phyloP scores from a whole-genome alignment of 2,329 filamentous ascomycete species.

The Juglanconis juglandina region DNA sequence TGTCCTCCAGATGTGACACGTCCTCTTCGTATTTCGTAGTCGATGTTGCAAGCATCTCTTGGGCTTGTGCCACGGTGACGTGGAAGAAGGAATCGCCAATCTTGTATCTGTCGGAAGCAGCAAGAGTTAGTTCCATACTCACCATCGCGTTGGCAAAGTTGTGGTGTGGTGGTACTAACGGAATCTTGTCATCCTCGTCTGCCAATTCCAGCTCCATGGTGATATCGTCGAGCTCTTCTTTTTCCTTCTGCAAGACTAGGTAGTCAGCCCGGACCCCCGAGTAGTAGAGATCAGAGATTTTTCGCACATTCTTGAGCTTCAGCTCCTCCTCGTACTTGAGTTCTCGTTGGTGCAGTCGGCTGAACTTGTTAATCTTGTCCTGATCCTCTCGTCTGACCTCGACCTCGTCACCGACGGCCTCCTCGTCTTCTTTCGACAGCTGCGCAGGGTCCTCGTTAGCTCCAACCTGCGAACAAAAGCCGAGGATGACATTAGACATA shows the following conservation, averaged over 20 bases:
- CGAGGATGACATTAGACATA: slow-evolving; percentile 29
- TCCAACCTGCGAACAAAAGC: rapidly evolving
- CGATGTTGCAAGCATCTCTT: slow-evolving; percentile 74
- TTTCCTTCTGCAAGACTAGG: slow-evolving; percentile 72
- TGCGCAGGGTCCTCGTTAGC: slow-evolving; percentile 35
- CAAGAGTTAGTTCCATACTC: neutral
- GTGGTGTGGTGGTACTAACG: slow-evolving; percentile 54
- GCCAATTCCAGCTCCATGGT: slow-evolving; percentile 87
- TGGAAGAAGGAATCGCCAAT: slow-evolving; percentile 95
- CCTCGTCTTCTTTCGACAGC: slow-evolving; percentile 94
- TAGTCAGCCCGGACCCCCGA: slow-evolving; percentile 6
- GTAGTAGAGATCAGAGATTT: neutral
- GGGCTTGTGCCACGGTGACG: slow-evolving; percentile 77
- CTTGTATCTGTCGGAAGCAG: slow-evolving; percentile 70
- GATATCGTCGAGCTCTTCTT: slow-evolving; percentile 94
- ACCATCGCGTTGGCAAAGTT: neutral
- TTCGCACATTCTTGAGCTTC: slow-evolving; percentile 70
- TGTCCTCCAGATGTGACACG: slow-evolving; percentile 72
- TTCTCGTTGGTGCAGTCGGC: slow-evolving; percentile 85
- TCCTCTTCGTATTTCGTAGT: slow-evolving; percentile 73
- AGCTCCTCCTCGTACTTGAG: slow-evolving; percentile 75
- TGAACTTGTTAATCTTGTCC: slow-evolving; percentile 98
- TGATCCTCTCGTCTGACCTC: slow-evolving; percentile 96
- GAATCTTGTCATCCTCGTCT: slow-evolving; percentile 90
- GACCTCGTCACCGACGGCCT: slow-evolving; percentile 72